Evolutionary conservation across 2,329 filamentous ascomycete species (phyloP).

Genomic region (Botryotinia narcissicola): DNA sequence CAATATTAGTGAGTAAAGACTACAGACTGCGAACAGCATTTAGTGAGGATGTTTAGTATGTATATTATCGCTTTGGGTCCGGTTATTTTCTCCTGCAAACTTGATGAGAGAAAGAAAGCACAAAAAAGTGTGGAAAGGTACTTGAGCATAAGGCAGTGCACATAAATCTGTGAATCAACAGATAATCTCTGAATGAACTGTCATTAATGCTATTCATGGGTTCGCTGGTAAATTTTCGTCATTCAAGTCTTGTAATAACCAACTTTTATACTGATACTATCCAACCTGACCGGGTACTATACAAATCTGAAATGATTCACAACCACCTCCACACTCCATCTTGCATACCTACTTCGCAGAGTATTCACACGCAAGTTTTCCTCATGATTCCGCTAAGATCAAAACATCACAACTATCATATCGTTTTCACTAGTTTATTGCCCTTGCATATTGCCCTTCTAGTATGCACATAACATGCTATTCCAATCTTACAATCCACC

Average conservation of each 20-base stretch:
- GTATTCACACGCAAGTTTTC: neutral
- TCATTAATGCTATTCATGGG: neutral
- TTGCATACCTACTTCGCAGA: too few relatives aligned
- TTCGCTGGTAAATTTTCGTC: neutral
- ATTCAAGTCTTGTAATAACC: neutral
- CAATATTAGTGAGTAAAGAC: neutral
- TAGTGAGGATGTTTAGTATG: neutral
- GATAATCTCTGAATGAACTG: neutral
- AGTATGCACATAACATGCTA: too few relatives aligned
- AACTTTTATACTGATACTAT: neutral
- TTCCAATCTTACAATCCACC: too few relatives aligned
- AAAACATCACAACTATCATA: neutral
- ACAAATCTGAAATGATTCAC: neutral
- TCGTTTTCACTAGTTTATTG: neutral
- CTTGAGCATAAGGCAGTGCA: neutral
- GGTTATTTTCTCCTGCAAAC: neutral
- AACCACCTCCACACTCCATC: neutral
- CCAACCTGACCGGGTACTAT: too few relatives aligned
- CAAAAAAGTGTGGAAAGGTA: neutral
- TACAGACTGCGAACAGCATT: neutral
- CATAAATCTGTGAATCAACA: neutral
- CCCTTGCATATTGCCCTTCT: neutral
- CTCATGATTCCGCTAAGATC: neutral
- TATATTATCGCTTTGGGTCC: neutral
- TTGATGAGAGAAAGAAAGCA: neutral